Evolutionary conservation across 257 asterid genomes (phyloP), one percentile per base, ranked within the genome.

Genomic region (Ilex asprella): DNA sequence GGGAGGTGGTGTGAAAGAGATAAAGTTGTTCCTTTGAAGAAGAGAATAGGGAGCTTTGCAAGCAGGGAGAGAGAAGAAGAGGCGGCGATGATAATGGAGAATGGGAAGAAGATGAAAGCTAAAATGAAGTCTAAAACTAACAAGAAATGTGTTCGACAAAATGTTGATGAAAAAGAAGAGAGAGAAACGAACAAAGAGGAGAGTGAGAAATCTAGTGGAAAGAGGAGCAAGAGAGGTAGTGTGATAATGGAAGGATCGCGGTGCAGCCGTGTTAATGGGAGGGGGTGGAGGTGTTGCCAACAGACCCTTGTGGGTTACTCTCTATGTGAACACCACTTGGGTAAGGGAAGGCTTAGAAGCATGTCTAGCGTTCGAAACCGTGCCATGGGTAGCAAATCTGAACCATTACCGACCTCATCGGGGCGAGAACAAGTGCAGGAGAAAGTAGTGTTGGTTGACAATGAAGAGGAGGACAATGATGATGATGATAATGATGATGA

Each of bases 241-340:
- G 81, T 70, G 32, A 68, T 84, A 59, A 61, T 82, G 83, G 95
- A 87, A 59, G 92, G 95, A 12, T 82, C 92, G 0, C 79, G 95
- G 52, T 87, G 95, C 76, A 87, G 95, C 76, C 93, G 95, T 1
- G 86, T 82, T 12, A 87, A 87, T 30, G 95, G 95, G 16, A 75
- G 95, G 60, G 95, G 95, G 27, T 87, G 95, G 95, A 78, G 95
- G 56, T 87, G 93, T 69, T 73, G 82, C 75, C 93, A 81, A 60
- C 83, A 78, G 6, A 87, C 95, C 31, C 83, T 84, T 2, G 86
- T 87, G 0, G 95, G 95, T 13, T 87, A 87, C 63, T 81, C 93
- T 2, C 64, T 87, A 13, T 87, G 95, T 39, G 90, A 87, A 59
- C 93, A 87, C 70, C 95, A 87, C 69, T 69, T 84, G 76, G 93